Base-by-base conservation (phyloP, 176 grass and related monocot genomes). In the Musa beccarii region DNA sequence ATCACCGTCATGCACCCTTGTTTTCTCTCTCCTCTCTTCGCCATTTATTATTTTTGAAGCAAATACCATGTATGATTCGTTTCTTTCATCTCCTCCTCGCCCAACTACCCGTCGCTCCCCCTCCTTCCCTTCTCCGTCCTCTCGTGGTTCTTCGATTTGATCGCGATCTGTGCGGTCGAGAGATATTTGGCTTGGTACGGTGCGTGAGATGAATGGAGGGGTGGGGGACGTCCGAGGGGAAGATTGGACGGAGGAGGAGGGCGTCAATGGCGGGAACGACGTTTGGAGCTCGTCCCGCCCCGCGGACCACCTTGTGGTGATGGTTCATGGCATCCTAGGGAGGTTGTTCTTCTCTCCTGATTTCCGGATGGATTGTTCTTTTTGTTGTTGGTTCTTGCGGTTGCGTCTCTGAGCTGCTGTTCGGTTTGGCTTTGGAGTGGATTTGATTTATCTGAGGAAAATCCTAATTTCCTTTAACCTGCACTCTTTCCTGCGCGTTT, bases 301-400 rank as follows among this genome's bases (percentile, higher is more conserved):
- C 56, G 54, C 55, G 55, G 81, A 84, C 67, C 81, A 84, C 75
- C 78, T 84, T 68, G 81, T 84, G 16, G 81, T 84, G 66, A 78
- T 84, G 81, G 81, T 84, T 28, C 81, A 84, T 68, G 81, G 81
- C 17, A 84, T 84, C 75, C 81, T 84, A 6, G 81, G 81, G 29
- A 84, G 75, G 81, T 84, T 6, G 34, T 2, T 15, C 16, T 70
- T 51, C 11, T 10, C 16, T 51, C 19, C 52, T 51, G 14, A n/a
- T 51, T 43, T 43, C 43, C 34, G 1, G 67, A 25, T 10, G 34
- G 34, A 10, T 16, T n/a, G 9, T 17, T 51, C 34, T 19, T 70
- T 51, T 49, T 5, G 5, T 43, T 49, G 49, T 50, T 70, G 20
- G 19, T 17, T 25, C 11, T 70, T n/a, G 68, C 15, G 26, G 11